phyloP scores from a whole-genome alignment of 192 early-diverging fungal species.

The Podila minutissima region DNA sequence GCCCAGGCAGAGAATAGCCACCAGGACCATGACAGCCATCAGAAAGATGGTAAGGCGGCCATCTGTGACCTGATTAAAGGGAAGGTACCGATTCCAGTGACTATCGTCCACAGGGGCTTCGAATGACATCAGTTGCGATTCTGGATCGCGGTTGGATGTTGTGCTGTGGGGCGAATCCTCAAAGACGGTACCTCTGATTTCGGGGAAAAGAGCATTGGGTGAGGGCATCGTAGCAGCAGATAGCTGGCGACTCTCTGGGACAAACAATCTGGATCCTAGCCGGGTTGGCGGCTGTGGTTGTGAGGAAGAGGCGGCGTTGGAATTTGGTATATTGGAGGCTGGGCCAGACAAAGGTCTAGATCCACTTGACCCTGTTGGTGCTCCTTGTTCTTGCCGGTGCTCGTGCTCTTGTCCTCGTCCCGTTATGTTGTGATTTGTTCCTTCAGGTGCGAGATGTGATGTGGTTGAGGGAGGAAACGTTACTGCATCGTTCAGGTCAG shows the following conservation, averaged over 20 bases:
- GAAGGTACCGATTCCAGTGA: conserved; percentile 34
- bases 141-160: too few relatives aligned
- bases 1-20: conserved; percentile 19
- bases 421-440: background rate
- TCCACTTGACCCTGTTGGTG: background rate
- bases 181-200: background rate
- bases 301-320: background rate
- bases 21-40: conserved; percentile 18
- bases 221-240: background rate
- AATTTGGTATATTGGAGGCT: background rate
- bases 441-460: background rate
- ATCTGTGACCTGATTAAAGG: conserved; percentile 42
- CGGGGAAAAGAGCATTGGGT: conserved; percentile 7
- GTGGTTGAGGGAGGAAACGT: background rate
- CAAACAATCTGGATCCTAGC: background rate
- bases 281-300: background rate
- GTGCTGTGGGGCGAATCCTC: background rate
- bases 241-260: background rate
- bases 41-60: conserved; percentile 28
- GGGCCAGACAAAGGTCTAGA: background rate
- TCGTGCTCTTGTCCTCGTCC: too few relatives aligned
- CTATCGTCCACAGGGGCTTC: background rate
- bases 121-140: background rate
- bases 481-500: conserved; percentile 1
- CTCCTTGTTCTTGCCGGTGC: background rate